Evolutionary conservation across 2,329 filamentous ascomycete genomes (phyloP), one percentile per base, ranked within the genome.

Genomic region (Trichoderma polysporum): DNA sequence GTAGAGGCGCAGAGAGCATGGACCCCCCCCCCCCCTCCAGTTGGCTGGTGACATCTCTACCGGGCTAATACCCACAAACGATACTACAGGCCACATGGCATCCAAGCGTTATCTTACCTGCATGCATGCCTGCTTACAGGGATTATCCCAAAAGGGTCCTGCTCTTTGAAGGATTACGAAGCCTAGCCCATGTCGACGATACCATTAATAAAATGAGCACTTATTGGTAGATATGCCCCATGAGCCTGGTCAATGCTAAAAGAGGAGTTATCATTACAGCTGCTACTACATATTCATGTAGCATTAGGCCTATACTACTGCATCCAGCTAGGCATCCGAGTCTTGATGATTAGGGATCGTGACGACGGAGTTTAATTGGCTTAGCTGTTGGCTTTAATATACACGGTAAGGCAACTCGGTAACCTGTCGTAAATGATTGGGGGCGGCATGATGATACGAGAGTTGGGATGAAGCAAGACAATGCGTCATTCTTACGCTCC

Each of bases 71-170:
- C 25, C 58, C 58, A 35, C 31, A 37, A 49, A 29, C 15, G 29
- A 37, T 61, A 17, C 58, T 47, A 61, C 58, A 19, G 45, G 17
- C 58, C 58, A 61, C 58, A 61, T 61, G 58, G 58, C 41, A 49
- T 35, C 19, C 57, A 35, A 27, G 57, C 31, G 58, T 47, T 52
- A 61, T 61, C 58, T 61, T 29, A 61, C 58, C 39, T 50, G 29
- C 29, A 61, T 61, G 57, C 57, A 50, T 15, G 13, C 39, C n/a
- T 19, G 58, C 47, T 27, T 15, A 33, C 41, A 60, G 35, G 57
- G 39, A 25, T 60, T 4, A 47, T 49, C 29, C 39, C 31, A 49
- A 49, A 47, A 49, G 31, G 29, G 57, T 15, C 56, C 29, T 59
- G 56, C 22, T 41, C 37, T 15, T 60, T 25, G 3, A 27, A 33